Base-by-base conservation (phyloP, 495 filamentous ascomycete species). In the Hypoxylon fuscum region DNA sequence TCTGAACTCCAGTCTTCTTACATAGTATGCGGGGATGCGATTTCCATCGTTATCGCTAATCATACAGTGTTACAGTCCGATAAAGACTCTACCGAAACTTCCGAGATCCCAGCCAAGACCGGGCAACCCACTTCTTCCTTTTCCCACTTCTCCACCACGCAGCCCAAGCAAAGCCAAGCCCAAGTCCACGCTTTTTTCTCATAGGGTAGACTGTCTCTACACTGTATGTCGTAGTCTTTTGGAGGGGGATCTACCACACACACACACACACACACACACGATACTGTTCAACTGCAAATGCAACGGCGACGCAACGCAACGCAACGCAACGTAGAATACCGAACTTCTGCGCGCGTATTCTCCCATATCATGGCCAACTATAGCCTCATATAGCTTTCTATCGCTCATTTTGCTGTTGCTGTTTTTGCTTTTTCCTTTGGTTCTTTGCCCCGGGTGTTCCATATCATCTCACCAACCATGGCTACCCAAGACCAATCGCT, bases 401-500 rank as follows among this genome's bases (percentile, higher is more conserved):
- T 46, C 53, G 56, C 57, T 62, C 50, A 34, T 45, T 55, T 35
- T 50, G 25, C 21, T 25, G 32, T 25, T 47, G 53, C 38, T 57
- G 43, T 59, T 43, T 50, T 32, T 38, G 35, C 3, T 38, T 38
- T 14, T 15, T 14, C n/a, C 25, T 27, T 27, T 27, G n/a, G 25
- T 27, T 27, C 25, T 8, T 27, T 8, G 25, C 8, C 34, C n/a
- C n/a, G n/a, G n/a, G 17, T 40, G 47, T 14, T 3, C 17, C 15
- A 7, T 3, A 53, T 32, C 15, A 69, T 67, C 49, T 59, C 58
- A 37, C 52, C 49, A 34, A 57, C 25, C 52, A 65, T 61, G 51
- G 45, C 62, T 65, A 51, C 55, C 14, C 34, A 55, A 66, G 63
- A 66, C 31, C 62, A 54, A 21, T 62, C 75, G 17, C 70, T 81